phyloP scores from a whole-genome alignment of 2,329 filamentous ascomycete species.

The Verticillium albo-atrum region DNA sequence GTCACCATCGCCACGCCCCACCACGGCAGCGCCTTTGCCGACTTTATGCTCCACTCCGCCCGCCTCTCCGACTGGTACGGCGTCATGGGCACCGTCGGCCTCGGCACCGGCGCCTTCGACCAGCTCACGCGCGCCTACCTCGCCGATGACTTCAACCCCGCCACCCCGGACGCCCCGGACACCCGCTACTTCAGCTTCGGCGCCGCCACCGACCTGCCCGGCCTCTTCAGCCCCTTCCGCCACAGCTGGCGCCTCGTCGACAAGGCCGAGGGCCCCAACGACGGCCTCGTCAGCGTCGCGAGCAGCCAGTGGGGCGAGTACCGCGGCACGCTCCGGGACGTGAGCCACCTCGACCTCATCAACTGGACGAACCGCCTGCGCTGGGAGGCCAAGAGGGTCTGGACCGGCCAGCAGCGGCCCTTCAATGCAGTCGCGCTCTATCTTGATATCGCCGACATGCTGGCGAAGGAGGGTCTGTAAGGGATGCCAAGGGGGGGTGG shows the following conservation, averaged over 20 bases:
- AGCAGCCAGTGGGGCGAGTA: conserved; percentile 61
- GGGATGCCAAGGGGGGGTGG: not conserved
- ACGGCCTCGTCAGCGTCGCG: conserved; percentile 62
- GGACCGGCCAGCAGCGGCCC: conserved; percentile 48
- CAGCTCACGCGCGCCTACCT: conserved; percentile 59
- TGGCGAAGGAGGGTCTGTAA: conserved; percentile 59
- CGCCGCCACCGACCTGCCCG: conserved; percentile 45
- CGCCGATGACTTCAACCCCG: conserved; percentile 53
- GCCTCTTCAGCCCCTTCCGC: conserved; percentile 61
- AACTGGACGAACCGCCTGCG: conserved; percentile 62
- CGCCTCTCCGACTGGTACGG: conserved; percentile 52
- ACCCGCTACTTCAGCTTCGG: conserved; percentile 62
- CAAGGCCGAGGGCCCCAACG: conserved; percentile 54
- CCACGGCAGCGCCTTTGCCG: conserved; percentile 51
- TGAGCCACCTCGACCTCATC: conserved; percentile 62
- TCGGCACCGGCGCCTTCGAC: conserved; percentile 55
- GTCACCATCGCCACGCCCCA: conserved; percentile 52
- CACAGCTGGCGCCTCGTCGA: conserved; percentile 46
- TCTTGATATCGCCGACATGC: conserved; percentile 63
- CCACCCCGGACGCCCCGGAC: conserved; percentile 44
- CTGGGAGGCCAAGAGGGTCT: conserved; percentile 48
- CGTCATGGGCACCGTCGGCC: conserved; percentile 43
- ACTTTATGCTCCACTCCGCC: conserved; percentile 42
- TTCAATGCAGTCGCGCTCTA: conserved; percentile 68
- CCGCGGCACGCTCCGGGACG: conserved; percentile 56